Evolutionary conservation across 306 rosid species (phyloP), one percentile per base, ranked within the genome.

Genomic region (Heteromeles arbutifolia): DNA sequence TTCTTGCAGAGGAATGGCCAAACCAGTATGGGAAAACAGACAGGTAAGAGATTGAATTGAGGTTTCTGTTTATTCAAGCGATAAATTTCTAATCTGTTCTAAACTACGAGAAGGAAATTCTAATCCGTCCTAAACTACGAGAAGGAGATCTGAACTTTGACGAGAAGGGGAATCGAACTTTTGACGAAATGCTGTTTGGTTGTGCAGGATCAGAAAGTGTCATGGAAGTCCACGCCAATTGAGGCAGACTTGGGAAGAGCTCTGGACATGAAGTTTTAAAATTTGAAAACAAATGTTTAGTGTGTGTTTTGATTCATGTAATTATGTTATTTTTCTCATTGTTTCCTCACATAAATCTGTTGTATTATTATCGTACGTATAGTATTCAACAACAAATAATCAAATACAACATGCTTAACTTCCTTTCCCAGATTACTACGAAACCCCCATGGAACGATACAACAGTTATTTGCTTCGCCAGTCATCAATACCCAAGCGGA

Each of bases 211-310:
- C 76, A 57, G 65, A 78, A 14, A 26, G 39, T 62, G 41, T 78
- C 63, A 19, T 66, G 79, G 79, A 82, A 75, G 78, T 53, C 89
- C 41, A 54, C 72, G 7, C 76, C 90, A 77, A 61, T 84, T 24
- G 73, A 78, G 54, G 86, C 79, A 39, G 83, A 76, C 73, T 79
- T 87, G 78, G 87, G 80, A 65, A 64, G 29, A 59, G 85, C 83
- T 12, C 69, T 82, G 63, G 85, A 53, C 12, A 12, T 44, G 19
- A 8, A 8, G 54, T 48, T 2, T 48, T 48, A 2, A 17, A 13
- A 48, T 39, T 39, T 39, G 44, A 39, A 2, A 39, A 39, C 44
- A 39, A 39, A 39, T 39, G 44, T 39, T 8, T 39, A 1, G 44
- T 2, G 28, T 6, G 10, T 65, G 39, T 6, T 32, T 32, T 32